Evolutionary conservation across 2,329 filamentous ascomycete species (phyloP).

Genomic region (Zymoseptoria passerinii): DNA sequence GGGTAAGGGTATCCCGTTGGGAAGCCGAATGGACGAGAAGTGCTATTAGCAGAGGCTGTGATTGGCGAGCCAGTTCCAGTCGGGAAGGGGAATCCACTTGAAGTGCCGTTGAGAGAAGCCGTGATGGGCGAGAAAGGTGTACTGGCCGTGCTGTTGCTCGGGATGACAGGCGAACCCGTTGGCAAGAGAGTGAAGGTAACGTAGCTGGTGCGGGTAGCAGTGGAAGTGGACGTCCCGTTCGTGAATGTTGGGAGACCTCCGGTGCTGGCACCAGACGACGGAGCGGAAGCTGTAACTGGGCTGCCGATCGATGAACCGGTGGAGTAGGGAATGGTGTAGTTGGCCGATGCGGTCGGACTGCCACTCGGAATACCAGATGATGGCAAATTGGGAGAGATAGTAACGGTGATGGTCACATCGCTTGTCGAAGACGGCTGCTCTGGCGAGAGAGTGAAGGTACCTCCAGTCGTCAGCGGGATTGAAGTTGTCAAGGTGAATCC

Average conservation of each 20-base stretch:
- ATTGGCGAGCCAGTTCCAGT: not conserved
- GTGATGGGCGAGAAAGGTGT: not conserved
- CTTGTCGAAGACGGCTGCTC: not conserved
- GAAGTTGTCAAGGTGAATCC: not conserved
- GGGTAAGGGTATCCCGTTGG: not conserved
- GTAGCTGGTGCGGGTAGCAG: not conserved
- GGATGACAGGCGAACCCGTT: not conserved
- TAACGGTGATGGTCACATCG: not conserved
- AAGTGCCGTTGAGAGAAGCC: not conserved
- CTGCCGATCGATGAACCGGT: not conserved
- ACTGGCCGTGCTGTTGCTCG: not conserved
- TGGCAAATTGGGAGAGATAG: not conserved
- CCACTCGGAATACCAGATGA: not conserved
- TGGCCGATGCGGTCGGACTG: not conserved
- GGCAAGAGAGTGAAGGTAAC: not conserved
- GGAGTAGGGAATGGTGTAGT: not conserved
- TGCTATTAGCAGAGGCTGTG: not conserved
- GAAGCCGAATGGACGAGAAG: not conserved
- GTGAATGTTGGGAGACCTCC: not conserved
- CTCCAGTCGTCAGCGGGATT: not conserved
- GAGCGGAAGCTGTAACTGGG: not conserved
- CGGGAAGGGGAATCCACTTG: not conserved
- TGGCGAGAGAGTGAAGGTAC: not conserved
- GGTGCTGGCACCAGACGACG: not conserved
- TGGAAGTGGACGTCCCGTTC: not conserved